phyloP scores from a whole-genome alignment of 2,329 filamentous ascomycete species.

The Neopestalotiopsis sp. region DNA sequence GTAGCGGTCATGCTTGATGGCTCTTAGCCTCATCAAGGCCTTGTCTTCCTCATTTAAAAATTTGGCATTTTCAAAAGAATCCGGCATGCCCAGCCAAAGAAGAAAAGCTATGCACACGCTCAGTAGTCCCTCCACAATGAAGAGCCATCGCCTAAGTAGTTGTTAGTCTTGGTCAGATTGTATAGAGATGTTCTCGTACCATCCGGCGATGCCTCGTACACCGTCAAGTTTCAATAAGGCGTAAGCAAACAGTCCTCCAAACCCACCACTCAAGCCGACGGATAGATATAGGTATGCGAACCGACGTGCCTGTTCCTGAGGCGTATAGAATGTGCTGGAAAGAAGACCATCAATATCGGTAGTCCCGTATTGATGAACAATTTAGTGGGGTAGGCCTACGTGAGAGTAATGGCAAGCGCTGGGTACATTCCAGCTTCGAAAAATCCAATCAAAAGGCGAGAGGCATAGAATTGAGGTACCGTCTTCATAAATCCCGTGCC shows the following conservation, averaged over 20 bases:
- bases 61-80: slow-evolving; percentile 20
- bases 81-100: slow-evolving; percentile 20
- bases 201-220: slow-evolving; percentile 15
- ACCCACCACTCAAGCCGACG: slow-evolving; percentile 17
- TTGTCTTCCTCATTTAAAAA: slow-evolving; percentile 20
- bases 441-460: slow-evolving; percentile 17
- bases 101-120: slow-evolving; percentile 14
- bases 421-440: slow-evolving; percentile 20
- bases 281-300: slow-evolving; percentile 19
- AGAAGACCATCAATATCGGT: background rate
- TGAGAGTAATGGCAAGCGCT: slow-evolving; percentile 19
- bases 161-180: background rate
- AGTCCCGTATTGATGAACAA: too few relatives aligned
- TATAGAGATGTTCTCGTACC: background rate
- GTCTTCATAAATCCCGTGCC: slow-evolving; percentile 19
- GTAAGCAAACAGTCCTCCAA: slow-evolving; percentile 21
- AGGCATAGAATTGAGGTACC: slow-evolving; percentile 14
- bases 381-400: slow-evolving; percentile 1
- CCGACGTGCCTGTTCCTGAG: slow-evolving; percentile 14
- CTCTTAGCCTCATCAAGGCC: slow-evolving; percentile 18
- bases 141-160: slow-evolving; percentile 13
- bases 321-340: slow-evolving; percentile 18
- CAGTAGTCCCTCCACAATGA: slow-evolving; percentile 18
- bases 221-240: slow-evolving; percentile 18
- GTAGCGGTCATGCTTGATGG: slow-evolving; percentile 19